Evolutionary conservation across 2,329 filamentous ascomycete genomes (phyloP).

Genomic region (Chrysoporthe deuterocubensis): DNA sequence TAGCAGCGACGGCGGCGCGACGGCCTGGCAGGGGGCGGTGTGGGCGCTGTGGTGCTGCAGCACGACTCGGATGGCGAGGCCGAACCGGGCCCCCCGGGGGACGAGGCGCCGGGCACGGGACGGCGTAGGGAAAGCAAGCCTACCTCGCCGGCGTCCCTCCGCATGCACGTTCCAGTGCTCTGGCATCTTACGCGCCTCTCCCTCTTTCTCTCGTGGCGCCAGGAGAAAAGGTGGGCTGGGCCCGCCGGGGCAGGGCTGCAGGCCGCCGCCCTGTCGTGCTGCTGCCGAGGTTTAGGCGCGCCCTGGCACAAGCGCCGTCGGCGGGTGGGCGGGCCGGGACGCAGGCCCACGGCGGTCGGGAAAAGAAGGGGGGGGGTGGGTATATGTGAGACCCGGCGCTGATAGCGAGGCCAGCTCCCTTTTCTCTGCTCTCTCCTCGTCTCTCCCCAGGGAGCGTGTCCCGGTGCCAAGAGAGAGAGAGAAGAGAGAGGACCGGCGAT

Average conservation of each 20-base stretch:
- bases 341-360: constrained; percentile 5
- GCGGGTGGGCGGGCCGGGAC: constrained; percentile 26
- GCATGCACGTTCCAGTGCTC: too few species aligned
- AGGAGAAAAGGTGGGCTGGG: background rate
- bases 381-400: background rate
- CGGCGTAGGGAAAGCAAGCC: constrained; percentile 11
- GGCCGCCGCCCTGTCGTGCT: too few species aligned
- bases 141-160: constrained; percentile 1
- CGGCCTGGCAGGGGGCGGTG: constrained; percentile 17
- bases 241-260: background rate
- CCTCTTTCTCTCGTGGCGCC: too few species aligned
- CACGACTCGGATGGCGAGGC: constrained; percentile 2
- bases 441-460: background rate
- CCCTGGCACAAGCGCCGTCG: constrained; percentile 20
- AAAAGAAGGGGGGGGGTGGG: background rate
- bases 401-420: background rate
- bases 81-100: constrained; percentile 1
- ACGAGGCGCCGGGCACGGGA: constrained; percentile 7
- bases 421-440: background rate
- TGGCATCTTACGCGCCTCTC: too few species aligned
- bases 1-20: constrained; percentile 23
- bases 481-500: background rate
- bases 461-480: constrained; percentile 1
- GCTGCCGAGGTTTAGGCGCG: constrained; percentile 28
- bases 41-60: too few species aligned